Percentiles rank a stretch among this genome's conserved stretches.
Evolutionary conservation across 2,329 filamentous ascomycete genomes (phyloP).

Genomic region (Alternaria sp.): DNA sequence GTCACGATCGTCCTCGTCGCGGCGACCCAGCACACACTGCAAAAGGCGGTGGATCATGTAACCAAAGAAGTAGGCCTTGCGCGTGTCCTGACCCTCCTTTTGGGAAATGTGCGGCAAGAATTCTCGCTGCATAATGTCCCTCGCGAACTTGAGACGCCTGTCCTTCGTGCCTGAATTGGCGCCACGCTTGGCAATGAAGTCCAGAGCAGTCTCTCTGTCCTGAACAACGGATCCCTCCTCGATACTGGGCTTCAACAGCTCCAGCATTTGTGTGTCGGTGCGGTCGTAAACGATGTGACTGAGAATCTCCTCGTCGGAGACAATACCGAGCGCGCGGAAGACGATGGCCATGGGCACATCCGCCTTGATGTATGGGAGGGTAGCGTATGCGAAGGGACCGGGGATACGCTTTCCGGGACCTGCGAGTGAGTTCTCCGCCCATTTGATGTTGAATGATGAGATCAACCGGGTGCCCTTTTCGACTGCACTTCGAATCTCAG

Average conservation of each 20-base stretch:
- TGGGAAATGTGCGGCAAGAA: conserved; percentile 96
- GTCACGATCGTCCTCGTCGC: conserved; percentile 95
- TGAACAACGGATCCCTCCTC: conserved; percentile 97
- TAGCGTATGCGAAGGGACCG: conserved; percentile 87
- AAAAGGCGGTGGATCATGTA: conserved; percentile 98
- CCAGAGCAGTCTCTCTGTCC: conserved; percentile 89
- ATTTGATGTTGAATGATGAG: conserved; percentile 88
- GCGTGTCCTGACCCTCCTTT: conserved; percentile 88
- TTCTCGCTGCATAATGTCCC: conserved; percentile 96
- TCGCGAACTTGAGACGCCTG: conserved; percentile 88
- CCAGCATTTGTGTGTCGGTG: conserved; percentile 94
- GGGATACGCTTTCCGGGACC: conserved; percentile 77
- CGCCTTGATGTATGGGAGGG: conserved; percentile 89
- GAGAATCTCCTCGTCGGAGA: conserved; percentile 96
- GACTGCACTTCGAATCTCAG: conserved; percentile 93
- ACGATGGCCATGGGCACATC: conserved; percentile 95
- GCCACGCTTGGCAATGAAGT: conserved; percentile 94
- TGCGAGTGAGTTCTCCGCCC: conserved; percentile 82
- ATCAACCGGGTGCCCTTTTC: conserved; percentile 96
- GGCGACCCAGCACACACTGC: conserved; percentile 88
- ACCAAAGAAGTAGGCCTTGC: conserved; percentile 96
- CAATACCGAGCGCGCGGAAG: conserved; percentile 92
- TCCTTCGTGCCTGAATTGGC: conserved; percentile 77
- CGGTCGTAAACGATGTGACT: conserved; percentile 98
- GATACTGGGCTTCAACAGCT: conserved; percentile 96